Conservation (phyloP, 2,329 filamentous ascomycete genomes). For the Neoscytalidium dimidiatum region DNA sequence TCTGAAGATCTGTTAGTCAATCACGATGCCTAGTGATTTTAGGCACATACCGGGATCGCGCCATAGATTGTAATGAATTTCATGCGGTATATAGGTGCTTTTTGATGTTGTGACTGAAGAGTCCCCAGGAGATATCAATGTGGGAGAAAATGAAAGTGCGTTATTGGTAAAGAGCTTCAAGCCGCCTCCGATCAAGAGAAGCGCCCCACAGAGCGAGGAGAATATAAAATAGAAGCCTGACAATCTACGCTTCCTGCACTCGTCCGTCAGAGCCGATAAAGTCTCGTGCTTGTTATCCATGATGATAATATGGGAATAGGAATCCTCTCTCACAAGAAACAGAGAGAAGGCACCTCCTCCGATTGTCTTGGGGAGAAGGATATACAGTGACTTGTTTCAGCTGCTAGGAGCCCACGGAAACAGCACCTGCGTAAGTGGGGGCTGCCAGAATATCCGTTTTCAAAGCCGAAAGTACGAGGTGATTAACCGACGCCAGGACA, state of each 20-base stretch:
- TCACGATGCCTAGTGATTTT: neutral
- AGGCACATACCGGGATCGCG: neutral
- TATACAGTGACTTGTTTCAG: no score
- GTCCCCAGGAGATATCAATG: neutral
- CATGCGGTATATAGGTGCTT: neutral
- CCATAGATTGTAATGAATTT: neutral
- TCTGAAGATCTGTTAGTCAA: neutral
- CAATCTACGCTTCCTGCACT: neutral
- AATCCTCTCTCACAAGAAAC: no score
- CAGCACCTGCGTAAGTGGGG: no score
- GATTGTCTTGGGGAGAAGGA: no score
- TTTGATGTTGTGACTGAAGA: neutral
- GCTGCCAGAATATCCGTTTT: no score
- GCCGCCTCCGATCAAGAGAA: neutral
- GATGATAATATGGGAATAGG: neutral
- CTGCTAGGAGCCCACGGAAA: no score
- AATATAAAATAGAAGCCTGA: neutral
- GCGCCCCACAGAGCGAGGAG: neutral
- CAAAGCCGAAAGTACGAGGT: no score
- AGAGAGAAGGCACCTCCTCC: no score
- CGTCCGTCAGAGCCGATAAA: neutral
- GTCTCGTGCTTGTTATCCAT: neutral
- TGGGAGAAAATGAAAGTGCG: neutral
- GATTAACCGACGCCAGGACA: no score
- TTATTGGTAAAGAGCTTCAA: neutral